phyloP scores from a whole-genome alignment of 163 green algal genomes.

The Trebouxiophyceae sp. region DNA sequence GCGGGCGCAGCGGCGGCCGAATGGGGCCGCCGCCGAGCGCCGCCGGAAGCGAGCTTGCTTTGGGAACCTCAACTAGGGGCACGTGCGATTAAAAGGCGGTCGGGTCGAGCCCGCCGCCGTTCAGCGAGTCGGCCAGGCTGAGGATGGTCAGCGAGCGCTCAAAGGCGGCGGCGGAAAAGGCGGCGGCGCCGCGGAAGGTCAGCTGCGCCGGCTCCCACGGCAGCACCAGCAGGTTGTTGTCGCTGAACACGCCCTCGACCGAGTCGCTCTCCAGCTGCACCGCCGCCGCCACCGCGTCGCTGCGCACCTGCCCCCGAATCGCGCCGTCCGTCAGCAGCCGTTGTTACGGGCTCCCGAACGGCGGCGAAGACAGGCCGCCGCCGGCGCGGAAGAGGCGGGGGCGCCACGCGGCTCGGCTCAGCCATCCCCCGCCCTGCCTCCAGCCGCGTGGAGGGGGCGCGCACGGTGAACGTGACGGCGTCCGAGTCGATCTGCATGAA shows the following conservation, averaged over 20 bases:
- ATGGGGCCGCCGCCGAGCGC: too few species aligned
- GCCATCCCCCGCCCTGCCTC: too few species aligned
- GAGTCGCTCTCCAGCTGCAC: constrained; percentile 15
- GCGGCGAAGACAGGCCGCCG: not conserved
- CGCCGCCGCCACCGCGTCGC: constrained; percentile 4
- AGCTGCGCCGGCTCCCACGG: constrained; percentile 22
- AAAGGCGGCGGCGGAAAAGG: not conserved
- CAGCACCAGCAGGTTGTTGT: constrained; percentile 26
- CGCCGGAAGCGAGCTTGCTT: too few species aligned
- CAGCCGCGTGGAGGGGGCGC: not conserved
- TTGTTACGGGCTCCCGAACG: not conserved
- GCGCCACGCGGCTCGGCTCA: too few species aligned
- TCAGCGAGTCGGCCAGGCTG: constrained; percentile 6
- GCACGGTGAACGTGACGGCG: not conserved
- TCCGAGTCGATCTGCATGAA: not conserved
- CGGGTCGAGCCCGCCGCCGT: not conserved
- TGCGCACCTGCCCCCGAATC: not conserved
- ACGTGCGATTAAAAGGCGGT: not conserved
- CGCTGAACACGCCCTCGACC: constrained; percentile 21
- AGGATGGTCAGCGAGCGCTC: not conserved
- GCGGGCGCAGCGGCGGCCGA: too few species aligned
- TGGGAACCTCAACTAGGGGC: not conserved
- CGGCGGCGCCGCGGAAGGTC: constrained; percentile 4
- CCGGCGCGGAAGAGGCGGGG: too few species aligned
- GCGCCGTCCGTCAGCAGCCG: not conserved